phyloP scores from a whole-genome alignment of 1,284 basidiomycete species.

The Hypsizygus ulmarius region DNA sequence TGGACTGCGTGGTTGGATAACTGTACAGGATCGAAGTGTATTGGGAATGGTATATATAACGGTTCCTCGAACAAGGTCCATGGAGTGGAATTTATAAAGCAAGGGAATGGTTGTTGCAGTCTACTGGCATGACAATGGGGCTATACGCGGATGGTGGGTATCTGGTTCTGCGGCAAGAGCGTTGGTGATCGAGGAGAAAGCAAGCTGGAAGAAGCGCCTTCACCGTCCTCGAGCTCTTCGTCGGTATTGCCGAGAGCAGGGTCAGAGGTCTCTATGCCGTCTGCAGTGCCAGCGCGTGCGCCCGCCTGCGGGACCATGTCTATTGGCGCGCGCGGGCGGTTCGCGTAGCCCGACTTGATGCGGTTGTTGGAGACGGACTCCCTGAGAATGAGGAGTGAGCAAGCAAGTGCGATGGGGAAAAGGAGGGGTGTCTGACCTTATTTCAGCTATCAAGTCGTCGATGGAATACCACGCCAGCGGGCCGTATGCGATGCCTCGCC shows the following conservation, averaged over 20 bases:
- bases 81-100: background rate
- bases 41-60: conserved; percentile 11
- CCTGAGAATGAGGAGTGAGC: conserved; percentile 32
- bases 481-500: conserved; percentile 63
- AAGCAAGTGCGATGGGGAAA: conserved; percentile 3
- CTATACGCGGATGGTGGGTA: conserved; percentile 43
- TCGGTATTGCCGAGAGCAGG: conserved; percentile 47
- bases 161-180: conserved; percentile 34
- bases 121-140: background rate
- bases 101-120: background rate
- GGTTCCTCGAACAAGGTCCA: background rate
- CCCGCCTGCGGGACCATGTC: conserved; percentile 68
- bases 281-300: conserved; percentile 57
- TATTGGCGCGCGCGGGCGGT: conserved; percentile 55
- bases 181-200: conserved; percentile 24
- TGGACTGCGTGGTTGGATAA: too few species aligned
- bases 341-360: conserved; percentile 63
- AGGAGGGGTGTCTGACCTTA: conserved; percentile 49
- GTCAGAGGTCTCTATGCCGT: conserved; percentile 61
- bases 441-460: conserved; percentile 76
- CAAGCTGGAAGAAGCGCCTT: conserved; percentile 26
- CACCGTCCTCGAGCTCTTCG: conserved; percentile 42
- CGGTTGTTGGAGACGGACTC: conserved; percentile 74
- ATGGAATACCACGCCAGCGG: conserved; percentile 71
- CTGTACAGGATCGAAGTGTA: background rate